phyloP scores from a whole-genome alignment of 1,284 basidiomycete genomes.

The Pseudozyma hubeiensis region DNA sequence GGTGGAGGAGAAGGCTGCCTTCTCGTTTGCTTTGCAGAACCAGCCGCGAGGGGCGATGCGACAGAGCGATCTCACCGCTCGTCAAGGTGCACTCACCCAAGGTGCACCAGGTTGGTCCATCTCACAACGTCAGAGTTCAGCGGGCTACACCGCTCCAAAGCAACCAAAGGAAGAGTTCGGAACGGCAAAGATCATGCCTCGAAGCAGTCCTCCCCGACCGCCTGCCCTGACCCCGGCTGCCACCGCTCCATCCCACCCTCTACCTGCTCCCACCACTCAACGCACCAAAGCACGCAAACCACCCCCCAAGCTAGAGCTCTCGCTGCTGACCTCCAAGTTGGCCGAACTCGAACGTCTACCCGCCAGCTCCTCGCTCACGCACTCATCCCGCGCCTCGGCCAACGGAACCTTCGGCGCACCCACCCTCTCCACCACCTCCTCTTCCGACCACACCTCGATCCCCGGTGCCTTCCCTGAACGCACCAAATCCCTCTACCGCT shows the following conservation, averaged over 20 bases:
- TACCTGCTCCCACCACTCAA: background rate
- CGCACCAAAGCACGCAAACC: slow-evolving; percentile 6
- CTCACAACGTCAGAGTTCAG: slow-evolving; percentile 9
- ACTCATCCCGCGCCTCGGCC: background rate
- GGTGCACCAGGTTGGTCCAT: slow-evolving; percentile 26
- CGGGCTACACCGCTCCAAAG: background rate
- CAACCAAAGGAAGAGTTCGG: background rate
- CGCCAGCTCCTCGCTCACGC: slow-evolving; percentile 7
- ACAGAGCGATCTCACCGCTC: slow-evolving; percentile 19
- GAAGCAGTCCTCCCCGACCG: background rate
- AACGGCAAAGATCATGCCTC: background rate
- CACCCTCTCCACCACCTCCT: too few relatives aligned
- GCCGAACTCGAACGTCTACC: slow-evolving; percentile 22
- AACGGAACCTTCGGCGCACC: slow-evolving; percentile 20
- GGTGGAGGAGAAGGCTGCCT: slow-evolving; percentile 10
- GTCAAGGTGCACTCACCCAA: slow-evolving; percentile 7
- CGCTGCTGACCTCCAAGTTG: slow-evolving; percentile 27
- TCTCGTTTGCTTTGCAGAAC: slow-evolving; percentile 18
- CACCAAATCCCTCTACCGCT: slow-evolving; percentile 12
- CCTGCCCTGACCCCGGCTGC: background rate
- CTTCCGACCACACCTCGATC: background rate
- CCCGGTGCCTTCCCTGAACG: slow-evolving; percentile 25
- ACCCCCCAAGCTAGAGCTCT: slow-evolving; percentile 33
- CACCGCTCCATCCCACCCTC: background rate
- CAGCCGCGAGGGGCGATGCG: slow-evolving; percentile 20